A percentile compares a stretch with the other conserved stretches of the same genome.
phyloP scores from a whole-genome alignment of 2,329 filamentous ascomycete species.

The Pestalotiopsis sp. region DNA sequence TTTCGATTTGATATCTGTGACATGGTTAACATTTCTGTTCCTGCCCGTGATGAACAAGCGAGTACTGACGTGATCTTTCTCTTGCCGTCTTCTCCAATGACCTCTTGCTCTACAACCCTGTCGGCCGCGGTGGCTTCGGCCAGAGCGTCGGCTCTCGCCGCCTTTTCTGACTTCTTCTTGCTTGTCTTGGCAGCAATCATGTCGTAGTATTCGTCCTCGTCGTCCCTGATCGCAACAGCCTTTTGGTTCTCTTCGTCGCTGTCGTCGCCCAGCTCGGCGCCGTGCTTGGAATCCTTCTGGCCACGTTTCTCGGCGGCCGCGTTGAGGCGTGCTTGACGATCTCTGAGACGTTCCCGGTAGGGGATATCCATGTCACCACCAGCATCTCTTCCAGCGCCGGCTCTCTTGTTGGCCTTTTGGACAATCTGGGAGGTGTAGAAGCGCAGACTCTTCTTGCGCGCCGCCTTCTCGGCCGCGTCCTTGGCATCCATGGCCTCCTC shows the following conservation, averaged over 20 bases:
- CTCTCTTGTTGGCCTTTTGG: conserved; percentile 88
- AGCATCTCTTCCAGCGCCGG: conserved; percentile 70
- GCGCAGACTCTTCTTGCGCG: conserved; percentile 86
- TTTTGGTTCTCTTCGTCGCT: conserved; percentile 68
- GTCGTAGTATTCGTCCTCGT: conserved; percentile 83
- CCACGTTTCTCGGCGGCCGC: conserved; percentile 87
- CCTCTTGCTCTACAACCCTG: conserved; percentile 65
- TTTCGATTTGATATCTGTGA: conserved; percentile 8
- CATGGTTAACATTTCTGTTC: neutral
- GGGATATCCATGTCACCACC: conserved; percentile 85
- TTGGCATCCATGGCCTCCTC: conserved; percentile 77
- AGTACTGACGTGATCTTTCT: conserved; percentile 69
- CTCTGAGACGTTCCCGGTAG: conserved; percentile 83
- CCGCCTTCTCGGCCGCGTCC: conserved; percentile 83
- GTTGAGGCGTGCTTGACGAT: conserved; percentile 84
- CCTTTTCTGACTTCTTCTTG: conserved; percentile 75
- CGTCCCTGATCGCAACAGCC: conserved; percentile 50
- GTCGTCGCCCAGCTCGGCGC: conserved; percentile 69
- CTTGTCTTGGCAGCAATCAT: conserved; percentile 73
- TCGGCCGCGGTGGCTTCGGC: conserved; percentile 66
- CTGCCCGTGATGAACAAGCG: neutral
- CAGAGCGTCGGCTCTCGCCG: conserved; percentile 56
- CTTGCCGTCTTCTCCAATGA: conserved; percentile 81
- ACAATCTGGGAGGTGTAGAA: conserved; percentile 99
- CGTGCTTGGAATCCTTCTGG: conserved; percentile 62